Base-by-base conservation (phyloP, 2,329 filamentous ascomycete species). In the Fusarium transvaalense region DNA sequence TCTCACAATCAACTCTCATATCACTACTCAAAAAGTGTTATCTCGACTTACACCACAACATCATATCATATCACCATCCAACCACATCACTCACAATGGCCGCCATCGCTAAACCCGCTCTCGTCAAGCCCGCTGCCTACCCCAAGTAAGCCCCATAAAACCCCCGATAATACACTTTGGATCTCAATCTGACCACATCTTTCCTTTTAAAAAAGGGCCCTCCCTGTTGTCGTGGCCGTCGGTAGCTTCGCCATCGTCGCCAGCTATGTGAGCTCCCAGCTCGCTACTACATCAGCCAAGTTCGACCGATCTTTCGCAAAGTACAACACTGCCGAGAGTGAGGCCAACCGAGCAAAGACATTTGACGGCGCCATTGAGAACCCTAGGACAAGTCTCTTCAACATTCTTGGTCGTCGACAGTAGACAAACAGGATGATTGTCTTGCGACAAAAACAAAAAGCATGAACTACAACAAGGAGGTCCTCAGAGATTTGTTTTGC, bases 261-360 rank as follows among this genome's bases (percentile, higher is more conserved):
- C n/a, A 59, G 69, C 61, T 80, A 78, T 62, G 74, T 81, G 52
- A 68, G 68, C 52, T 68, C 61, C 15, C 79, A 80, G 47, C 75
- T 81, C 42, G 54, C 63, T 39, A 71, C 56, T 31, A 76, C 78
- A 55, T 79, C 79, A 7, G 66, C 68, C 31, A 76, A 74, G 7
- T 77, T 81, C 71, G 80, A 81, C 63, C 75, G 75, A 39, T 79
- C 75, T 64, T 81, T 81, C 61, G 56, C 76, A 35, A 75, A 77
- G 58, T 81, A 81, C 74, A 76, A 79, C 69, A 79, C 75, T 10
- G 66, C 77, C 8, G 64, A 78, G 61, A 81, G 79, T 59, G 78
- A 81, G 54, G 76, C 75, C 7, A 74, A 72, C 15, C 74, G 78
- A 27, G 69, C 62, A 52, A 77, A 56, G 34, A 71, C 77, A 25